Conservation (phyloP, 2,329 filamentous ascomycete genomes). For the Lachnellula arida region DNA sequence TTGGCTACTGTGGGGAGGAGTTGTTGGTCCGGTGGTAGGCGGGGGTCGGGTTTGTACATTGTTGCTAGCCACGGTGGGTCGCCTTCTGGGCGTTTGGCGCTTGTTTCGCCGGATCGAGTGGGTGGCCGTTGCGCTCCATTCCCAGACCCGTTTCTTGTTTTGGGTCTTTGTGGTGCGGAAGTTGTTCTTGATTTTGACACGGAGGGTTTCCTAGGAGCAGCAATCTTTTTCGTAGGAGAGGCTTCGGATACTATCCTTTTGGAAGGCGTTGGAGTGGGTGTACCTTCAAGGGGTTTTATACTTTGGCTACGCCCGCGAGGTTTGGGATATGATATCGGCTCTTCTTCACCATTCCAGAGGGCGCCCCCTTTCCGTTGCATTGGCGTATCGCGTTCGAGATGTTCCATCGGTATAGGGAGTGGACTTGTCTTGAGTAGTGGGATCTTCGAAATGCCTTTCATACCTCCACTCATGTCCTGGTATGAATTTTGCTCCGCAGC, state of each 20-base stretch:
- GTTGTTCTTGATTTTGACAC: constrained; percentile 27
- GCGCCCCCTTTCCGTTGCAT: constrained; percentile 57
- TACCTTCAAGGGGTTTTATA: constrained; percentile 36
- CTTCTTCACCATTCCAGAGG: constrained; percentile 49
- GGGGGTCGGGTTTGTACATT: constrained; percentile 93
- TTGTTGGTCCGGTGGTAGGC: constrained; percentile 90
- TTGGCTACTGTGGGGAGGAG: constrained; percentile 91
- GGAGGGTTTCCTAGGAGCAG: constrained; percentile 19
- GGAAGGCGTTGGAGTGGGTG: constrained; percentile 39
- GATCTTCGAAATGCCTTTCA: constrained; percentile 71
- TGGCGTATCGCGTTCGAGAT: constrained; percentile 69
- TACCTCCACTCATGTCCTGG: constrained; percentile 46
- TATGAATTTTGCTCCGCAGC: constrained; percentile 54
- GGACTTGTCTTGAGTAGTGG: constrained; percentile 79
- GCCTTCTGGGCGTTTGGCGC: constrained; percentile 71
- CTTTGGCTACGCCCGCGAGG: constrained; percentile 68
- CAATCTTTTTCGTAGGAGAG: constrained; percentile 49
- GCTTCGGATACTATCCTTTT: constrained; percentile 36
- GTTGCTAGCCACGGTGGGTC: constrained; percentile 94
- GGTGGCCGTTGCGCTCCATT: constrained; percentile 50
- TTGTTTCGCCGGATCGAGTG: constrained; percentile 53
- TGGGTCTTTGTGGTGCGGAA: constrained; percentile 42
- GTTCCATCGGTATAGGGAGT: constrained; percentile 65
- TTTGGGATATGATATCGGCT: constrained; percentile 55
- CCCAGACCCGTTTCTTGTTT: constrained; percentile 56